Evolutionary conservation across 305 asterid species (phyloP).

Genomic region (Petunia hybrid): DNA sequence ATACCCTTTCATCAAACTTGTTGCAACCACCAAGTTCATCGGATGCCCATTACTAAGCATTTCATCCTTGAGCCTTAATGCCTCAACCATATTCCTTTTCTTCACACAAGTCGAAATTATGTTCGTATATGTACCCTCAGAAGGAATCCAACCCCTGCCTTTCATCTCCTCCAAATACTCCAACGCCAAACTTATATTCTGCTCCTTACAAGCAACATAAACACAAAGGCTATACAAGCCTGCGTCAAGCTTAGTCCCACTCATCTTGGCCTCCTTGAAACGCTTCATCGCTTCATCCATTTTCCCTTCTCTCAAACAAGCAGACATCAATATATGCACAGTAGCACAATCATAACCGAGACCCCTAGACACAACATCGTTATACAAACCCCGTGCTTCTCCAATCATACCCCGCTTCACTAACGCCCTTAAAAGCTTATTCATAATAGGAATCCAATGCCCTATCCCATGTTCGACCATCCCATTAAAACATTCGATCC

Average conservation of each 20-base stretch:
- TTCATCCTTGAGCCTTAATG: conserved; percentile 74
- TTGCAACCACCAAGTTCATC: conserved; percentile 73
- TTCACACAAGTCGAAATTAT: conserved; percentile 66
- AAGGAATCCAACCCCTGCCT: conserved; percentile 69
- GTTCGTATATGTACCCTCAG: conserved; percentile 62
- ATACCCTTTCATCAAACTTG: conserved; percentile 87
- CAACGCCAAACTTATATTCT: conserved; percentile 46
- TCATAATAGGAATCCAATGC: conserved; percentile 46
- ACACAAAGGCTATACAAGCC: conserved; percentile 58
- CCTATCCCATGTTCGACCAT: conserved; percentile 52
- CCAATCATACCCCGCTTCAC: conserved; percentile 52
- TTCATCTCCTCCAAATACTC: conserved; percentile 75
- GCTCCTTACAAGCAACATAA: conserved; percentile 59
- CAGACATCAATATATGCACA: conserved; percentile 69
- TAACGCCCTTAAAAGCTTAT: conserved; percentile 55
- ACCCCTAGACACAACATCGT: conserved; percentile 47
- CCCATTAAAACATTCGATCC: conserved; percentile 58
- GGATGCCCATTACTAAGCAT: conserved; percentile 65
- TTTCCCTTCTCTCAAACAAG: conserved; percentile 58
- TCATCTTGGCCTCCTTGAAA: conserved; percentile 58
- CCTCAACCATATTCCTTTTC: conserved; percentile 65
- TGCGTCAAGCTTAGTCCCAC: conserved; percentile 57
- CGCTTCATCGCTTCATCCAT: conserved; percentile 59
- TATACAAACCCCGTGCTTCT: conserved; percentile 54
- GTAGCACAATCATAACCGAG: conserved; percentile 55